These are phyloP conservation scores for Aspergillus puulaauensis DNA, from an alignment of 2,329 filamentous ascomycete species.

Conservation along the genomic window DNA sequence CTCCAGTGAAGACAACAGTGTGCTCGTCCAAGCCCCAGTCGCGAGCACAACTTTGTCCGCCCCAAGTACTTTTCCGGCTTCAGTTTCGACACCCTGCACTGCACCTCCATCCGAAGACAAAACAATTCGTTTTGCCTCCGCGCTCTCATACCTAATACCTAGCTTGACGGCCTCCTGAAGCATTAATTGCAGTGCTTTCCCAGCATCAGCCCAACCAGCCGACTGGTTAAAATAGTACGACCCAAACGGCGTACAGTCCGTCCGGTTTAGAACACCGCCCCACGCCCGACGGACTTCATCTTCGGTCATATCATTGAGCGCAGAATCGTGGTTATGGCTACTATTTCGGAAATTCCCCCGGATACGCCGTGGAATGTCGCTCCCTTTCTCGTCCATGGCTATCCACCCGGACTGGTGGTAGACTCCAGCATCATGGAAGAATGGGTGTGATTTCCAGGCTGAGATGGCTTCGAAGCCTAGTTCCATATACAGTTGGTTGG, in stretches of 20 bases:
- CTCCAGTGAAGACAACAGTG: constrained; percentile 53
- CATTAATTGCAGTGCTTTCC: constrained; percentile 45
- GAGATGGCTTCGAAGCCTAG: constrained; percentile 67
- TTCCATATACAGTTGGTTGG: constrained; percentile 62
- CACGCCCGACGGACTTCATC: constrained; percentile 41
- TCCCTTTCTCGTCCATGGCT: constrained; percentile 52
- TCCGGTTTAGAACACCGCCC: constrained; percentile 39
- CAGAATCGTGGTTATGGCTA: constrained; percentile 40
- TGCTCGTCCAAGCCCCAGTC: constrained; percentile 58
- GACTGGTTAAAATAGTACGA: constrained; percentile 51
- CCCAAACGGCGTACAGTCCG: constrained; percentile 38
- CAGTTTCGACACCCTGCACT: constrained; percentile 47
- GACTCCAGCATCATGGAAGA: constrained; percentile 51
- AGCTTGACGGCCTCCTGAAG: constrained; percentile 44
- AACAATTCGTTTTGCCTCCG: constrained; percentile 47
- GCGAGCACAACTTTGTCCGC: constrained; percentile 57
- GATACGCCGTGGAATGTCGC: constrained; percentile 52
- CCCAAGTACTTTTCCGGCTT: constrained; percentile 46
- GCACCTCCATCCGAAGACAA: constrained; percentile 33
- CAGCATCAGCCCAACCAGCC: constrained; percentile 56
- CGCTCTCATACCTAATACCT: constrained; percentile 48
- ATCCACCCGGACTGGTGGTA: constrained; percentile 64
- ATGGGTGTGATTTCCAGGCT: constrained; percentile 57
- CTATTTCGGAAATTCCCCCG: constrained; percentile 54
- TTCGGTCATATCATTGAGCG: constrained; percentile 41